Base-by-base conservation (phyloP, 345 rosid genomes). In the Melaleuca alternifolia region DNA sequence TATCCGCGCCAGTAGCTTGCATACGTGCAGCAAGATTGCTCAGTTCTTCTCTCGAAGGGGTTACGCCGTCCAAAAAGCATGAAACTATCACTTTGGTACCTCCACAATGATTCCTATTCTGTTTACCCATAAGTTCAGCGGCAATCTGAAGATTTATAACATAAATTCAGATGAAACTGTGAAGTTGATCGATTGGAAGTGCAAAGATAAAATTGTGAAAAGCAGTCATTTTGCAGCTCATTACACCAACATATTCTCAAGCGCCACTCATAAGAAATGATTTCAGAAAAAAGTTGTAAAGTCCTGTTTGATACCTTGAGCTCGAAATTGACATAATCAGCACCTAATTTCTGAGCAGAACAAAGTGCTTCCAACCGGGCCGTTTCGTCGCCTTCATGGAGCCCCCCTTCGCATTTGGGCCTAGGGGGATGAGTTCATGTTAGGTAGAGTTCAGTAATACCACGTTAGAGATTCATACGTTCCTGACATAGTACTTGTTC, bases 311-410 rank as follows among this genome's bases (percentile, higher is more conserved):
- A 61, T 90, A 93, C 95, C 96, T 92, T 87, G 87, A 92, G 87
- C 87, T 94, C 96, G 30, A 91, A 41, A 65, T 94, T 94, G 71
- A 92, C 30, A 86, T 92, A 93, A 90, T 93, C 93, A 84, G 96
- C 95, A 44, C 94, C 94, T 24, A 93, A 21, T 56, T 90, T 87
- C 88, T 85, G 84, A 75, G 95, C 95, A 50, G 92, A 85, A 77
- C 13, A 62, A 83, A 93, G 93, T 50, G 89, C 86, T 83, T 91
- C 91, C 85, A 91, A 18, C 76, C 94, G 86, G 48, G 61, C 88
- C 14, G 86, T 59, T 83, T 93, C 93, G 54, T 93, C 92, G 7
- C 92, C 94, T 87, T 93, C 94, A 83, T 88, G 92, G 37, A 85
- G 91, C 24, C 94, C 94, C 44, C 93, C 94, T 59, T 89, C 95